Evolutionary conservation across 306 rosid genomes (phyloP).

Genomic region (Cucurbita pepo): DNA sequence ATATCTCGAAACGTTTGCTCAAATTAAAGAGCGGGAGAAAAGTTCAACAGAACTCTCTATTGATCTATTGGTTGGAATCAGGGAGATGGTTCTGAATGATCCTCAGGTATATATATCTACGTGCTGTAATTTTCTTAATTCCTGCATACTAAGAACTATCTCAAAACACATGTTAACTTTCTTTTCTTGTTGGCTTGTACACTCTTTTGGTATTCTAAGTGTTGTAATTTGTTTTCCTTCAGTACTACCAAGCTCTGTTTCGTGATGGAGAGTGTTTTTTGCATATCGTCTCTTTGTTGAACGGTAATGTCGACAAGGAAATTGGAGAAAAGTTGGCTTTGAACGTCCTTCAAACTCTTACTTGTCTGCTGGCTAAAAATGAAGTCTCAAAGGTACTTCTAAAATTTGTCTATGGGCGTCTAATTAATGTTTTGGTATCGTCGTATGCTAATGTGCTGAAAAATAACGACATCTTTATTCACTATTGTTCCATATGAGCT

Average conservation of each 20-base stretch:
- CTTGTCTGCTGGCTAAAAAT: conserved; percentile 69
- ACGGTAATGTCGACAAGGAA: conserved; percentile 51
- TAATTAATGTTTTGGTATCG: neutral
- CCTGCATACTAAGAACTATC: neutral
- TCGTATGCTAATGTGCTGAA: neutral
- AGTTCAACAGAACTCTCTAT: conserved; percentile 53
- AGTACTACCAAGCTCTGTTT: conserved; percentile 90
- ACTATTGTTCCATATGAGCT: neutral
- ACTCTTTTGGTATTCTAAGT: conserved; percentile 12
- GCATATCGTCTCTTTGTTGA: conserved; percentile 87
- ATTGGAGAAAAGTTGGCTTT: conserved; percentile 62
- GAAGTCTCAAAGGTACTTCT: conserved; percentile 73
- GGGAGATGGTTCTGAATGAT: conserved; percentile 50
- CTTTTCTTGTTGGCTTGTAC: conserved; percentile 9
- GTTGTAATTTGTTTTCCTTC: conserved; percentile 16
- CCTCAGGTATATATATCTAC: conserved; percentile 49
- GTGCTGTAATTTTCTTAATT: conserved; percentile 6
- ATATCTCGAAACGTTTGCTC: conserved; percentile 77
- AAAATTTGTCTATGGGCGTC: neutral
- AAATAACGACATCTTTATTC: neutral
- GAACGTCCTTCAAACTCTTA: conserved; percentile 86
- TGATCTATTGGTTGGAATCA: conserved; percentile 75
- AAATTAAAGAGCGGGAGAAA: conserved; percentile 66
- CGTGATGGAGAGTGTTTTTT: conserved; percentile 95
- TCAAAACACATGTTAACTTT: neutral